phyloP scores from a whole-genome alignment of 1,284 basidiomycete genomes.

The Xerocomus minutiporus region DNA sequence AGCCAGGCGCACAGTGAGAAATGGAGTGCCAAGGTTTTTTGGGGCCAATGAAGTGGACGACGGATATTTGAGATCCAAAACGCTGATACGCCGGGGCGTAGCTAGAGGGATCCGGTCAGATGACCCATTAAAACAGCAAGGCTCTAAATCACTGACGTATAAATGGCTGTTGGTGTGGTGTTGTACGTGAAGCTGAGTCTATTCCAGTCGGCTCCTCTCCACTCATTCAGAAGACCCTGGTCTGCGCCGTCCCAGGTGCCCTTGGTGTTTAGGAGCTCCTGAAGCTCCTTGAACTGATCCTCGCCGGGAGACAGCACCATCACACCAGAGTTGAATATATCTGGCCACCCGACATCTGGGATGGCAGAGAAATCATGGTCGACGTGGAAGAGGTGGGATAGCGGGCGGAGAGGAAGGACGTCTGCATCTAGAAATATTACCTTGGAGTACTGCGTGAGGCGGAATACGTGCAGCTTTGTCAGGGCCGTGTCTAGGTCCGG shows the following conservation, averaged over 20 bases:
- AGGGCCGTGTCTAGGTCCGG: conserved; percentile 88
- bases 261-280: conserved; percentile 62
- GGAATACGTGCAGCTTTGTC: conserved; percentile 94
- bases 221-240: conserved; percentile 95
- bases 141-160: conserved; percentile 65
- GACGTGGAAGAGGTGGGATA: conserved; percentile 83
- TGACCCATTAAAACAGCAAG: conserved; percentile 21
- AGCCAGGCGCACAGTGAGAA: conserved; percentile 57
- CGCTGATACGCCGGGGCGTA: conserved; percentile 95
- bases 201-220: conserved; percentile 84
- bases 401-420: conserved; percentile 81
- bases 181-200: conserved; percentile 95
- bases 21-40: conserved; percentile 90
- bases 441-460: conserved; percentile 82
- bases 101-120: conserved; percentile 40
- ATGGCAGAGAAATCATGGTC: conserved; percentile 81
- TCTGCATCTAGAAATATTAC: conserved; percentile 96
- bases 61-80: conserved; percentile 83
- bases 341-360: conserved; percentile 97
- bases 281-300: conserved; percentile 77
- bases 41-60: conserved; percentile 91
- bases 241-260: conserved; percentile 97
- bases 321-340: conserved; percentile 97
- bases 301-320: conserved; percentile 82
- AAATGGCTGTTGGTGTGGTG: conserved; percentile 94